These are phyloP conservation scores for Suhomyces choctaworum DNA, from an alignment of 1,139 yeast genomes.

Conservation along the genomic window DNA sequence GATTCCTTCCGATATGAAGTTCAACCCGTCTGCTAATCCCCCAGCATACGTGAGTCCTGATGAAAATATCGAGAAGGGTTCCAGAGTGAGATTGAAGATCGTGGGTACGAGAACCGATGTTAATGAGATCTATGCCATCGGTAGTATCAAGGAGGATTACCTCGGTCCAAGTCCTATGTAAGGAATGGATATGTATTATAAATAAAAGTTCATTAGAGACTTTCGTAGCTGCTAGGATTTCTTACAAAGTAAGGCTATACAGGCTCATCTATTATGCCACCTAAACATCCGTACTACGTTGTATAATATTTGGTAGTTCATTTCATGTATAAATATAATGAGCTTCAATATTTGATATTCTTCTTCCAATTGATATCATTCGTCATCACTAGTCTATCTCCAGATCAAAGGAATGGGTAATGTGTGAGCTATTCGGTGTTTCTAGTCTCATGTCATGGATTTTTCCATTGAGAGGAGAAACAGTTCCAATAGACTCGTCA, in stretches of 20 bases:
- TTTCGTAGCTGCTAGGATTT: no score
- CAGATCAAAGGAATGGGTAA: slow-evolving; percentile 1
- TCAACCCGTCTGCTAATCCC: slow-evolving; percentile 94
- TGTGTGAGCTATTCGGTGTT: slow-evolving; percentile 4
- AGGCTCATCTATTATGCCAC: no score
- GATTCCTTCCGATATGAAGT: slow-evolving; percentile 91
- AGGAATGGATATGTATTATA: slow-evolving; percentile 7
- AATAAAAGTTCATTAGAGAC: not conserved
- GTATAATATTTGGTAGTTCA: no score
- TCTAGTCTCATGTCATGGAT: slow-evolving; percentile 10
- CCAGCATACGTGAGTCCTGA: slow-evolving; percentile 98
- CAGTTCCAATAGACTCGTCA: slow-evolving; percentile 11
- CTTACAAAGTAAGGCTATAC: no score
- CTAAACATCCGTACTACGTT: no score
- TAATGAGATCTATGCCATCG: slow-evolving; percentile 94
- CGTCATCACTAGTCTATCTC: no score
- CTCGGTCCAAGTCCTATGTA: slow-evolving; percentile 72
- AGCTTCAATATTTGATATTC: no score
- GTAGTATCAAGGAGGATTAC: slow-evolving; percentile 95
- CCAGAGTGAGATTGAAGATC: slow-evolving; percentile 88
- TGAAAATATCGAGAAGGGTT: slow-evolving; percentile 91
- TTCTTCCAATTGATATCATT: no score
- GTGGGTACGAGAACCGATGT: slow-evolving; percentile 98
- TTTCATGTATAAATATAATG: no score
- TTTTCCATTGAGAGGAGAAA: slow-evolving; percentile 10